Evolutionary conservation across 176 grass and related monocot genomes (phyloP), one percentile per base, ranked within the genome.

Genomic region (Luzula sylvatica): DNA sequence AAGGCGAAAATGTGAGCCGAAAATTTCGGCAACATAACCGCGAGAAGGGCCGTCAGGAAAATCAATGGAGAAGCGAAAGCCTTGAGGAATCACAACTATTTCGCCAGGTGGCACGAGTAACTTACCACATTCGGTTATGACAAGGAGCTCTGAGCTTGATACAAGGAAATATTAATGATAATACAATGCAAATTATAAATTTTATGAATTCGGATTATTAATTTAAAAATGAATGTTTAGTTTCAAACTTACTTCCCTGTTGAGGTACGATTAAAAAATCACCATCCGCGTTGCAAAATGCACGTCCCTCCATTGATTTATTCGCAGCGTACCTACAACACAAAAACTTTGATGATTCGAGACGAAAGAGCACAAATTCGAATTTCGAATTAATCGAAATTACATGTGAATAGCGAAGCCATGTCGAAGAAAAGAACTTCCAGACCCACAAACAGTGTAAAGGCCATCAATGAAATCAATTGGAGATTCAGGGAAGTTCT

Each of bases 201-300:
- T 55, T 20, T 45, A 53, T 50, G 6, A 39, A 26, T 52, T 23
- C 15, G 2, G 12, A 44, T 22, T 42, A 60, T 14, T 23, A 23
- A n/a, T 24, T 44, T 14, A 23, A 18, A n/a, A 3, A 20, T 47
- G 8, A 46, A 46, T 21, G 55, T 23, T 58, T 46, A 42, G 3
- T 53, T 40, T 5, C 1, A 21, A 30, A 45, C 76, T 64, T 79
- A 86, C 90, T 88, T 76, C 84, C 90, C 67, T 76, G 66, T 20
- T 88, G 90, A 4, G 90, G 80, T 32, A 95, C 77, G 38, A 86
- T 56, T 62, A 95, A 77, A 73, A 95, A 95, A 76, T 95, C 90
- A 35, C 90, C 84, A 38, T 95, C 90, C 0, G 80, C 90, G 38
- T 95, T 95, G 71, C 90, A 95, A 3, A 95, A 82, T 70, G 90